These are phyloP conservation scores for Strobilomyces echinocephalus DNA, from an alignment of 768 basidiomycete genomes.

Conservation along the genomic window DNA sequence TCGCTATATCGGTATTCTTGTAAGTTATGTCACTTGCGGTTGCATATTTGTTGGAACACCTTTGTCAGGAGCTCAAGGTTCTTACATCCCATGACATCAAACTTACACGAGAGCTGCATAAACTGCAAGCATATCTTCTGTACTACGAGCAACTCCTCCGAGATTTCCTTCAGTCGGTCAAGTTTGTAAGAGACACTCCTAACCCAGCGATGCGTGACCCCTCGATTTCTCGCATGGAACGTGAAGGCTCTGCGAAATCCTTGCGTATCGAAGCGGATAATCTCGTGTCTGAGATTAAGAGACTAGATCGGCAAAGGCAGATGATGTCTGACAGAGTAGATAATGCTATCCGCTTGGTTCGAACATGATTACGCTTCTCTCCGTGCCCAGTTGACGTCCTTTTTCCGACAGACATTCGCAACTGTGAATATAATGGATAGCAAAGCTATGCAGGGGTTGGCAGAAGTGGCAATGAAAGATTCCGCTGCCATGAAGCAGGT, in stretches of 20 bases:
- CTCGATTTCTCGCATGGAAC: slow-evolving; percentile 13
- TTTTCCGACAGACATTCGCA: slow-evolving; percentile 43
- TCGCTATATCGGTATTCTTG: slow-evolving; percentile 46
- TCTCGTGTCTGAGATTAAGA: slow-evolving; percentile 45
- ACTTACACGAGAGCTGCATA: slow-evolving; percentile 50
- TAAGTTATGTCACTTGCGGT: slow-evolving; percentile 14
- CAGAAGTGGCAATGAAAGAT: slow-evolving; percentile 1
- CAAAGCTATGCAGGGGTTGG: slow-evolving; percentile 4
- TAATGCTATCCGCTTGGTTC: slow-evolving; percentile 25
- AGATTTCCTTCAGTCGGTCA: slow-evolving; percentile 49
- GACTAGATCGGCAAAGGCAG: slow-evolving; percentile 34
- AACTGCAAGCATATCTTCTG: slow-evolving; percentile 50
- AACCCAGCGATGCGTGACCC: slow-evolving; percentile 43
- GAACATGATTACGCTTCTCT: neutral
- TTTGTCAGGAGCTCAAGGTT: slow-evolving; percentile 41
- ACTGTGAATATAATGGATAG: slow-evolving; percentile 51
- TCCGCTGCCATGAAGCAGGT: slow-evolving; percentile 21
- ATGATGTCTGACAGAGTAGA: slow-evolving; percentile 21
- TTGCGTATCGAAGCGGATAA: slow-evolving; percentile 40
- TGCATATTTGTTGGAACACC: neutral
- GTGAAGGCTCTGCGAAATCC: slow-evolving; percentile 25
- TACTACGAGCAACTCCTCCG: slow-evolving; percentile 50
- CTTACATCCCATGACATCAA: slow-evolving; percentile 40
- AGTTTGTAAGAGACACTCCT: slow-evolving; percentile 44
- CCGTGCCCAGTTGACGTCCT: neutral